phyloP scores from a whole-genome alignment of 305 asterid species.

The Fraxinus sp. region DNA sequence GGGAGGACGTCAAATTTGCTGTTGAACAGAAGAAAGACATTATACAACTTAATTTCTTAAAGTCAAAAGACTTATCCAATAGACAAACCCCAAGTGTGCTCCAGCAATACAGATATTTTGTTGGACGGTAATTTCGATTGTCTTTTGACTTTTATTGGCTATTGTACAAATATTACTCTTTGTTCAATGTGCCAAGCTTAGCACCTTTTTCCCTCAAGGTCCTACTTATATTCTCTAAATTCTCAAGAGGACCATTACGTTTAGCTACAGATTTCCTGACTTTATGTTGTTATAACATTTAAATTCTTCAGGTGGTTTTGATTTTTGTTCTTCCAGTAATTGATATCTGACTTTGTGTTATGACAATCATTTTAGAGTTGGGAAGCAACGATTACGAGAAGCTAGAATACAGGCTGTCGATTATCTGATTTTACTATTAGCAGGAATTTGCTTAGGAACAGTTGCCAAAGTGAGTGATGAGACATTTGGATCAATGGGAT shows the following conservation, averaged over 20 bases:
- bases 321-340: not conserved
- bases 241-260: not conserved
- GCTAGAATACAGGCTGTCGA: constrained; percentile 73
- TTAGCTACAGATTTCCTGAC: not conserved
- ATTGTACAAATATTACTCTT: not conserved
- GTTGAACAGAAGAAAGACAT: constrained; percentile 63
- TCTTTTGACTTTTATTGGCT: not conserved
- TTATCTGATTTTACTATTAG: constrained; percentile 59
- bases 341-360: not conserved
- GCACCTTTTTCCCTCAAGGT: not conserved
- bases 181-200: not conserved
- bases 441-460: constrained; percentile 76
- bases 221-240: not conserved
- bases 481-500: constrained; percentile 70
- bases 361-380: constrained; percentile 38
- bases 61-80: constrained; percentile 53
- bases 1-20: constrained; percentile 58
- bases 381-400: constrained; percentile 74
- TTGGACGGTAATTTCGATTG: constrained; percentile 54
- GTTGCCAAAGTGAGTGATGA: constrained; percentile 83
- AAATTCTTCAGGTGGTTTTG: not conserved
- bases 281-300: not conserved
- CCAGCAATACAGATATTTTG: constrained; percentile 58
- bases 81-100: constrained; percentile 48
- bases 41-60: constrained; percentile 46